Evolutionary conservation across 306 rosid genomes (phyloP), one percentile per base, ranked within the genome.

Genomic region (Quercus ilex): DNA sequence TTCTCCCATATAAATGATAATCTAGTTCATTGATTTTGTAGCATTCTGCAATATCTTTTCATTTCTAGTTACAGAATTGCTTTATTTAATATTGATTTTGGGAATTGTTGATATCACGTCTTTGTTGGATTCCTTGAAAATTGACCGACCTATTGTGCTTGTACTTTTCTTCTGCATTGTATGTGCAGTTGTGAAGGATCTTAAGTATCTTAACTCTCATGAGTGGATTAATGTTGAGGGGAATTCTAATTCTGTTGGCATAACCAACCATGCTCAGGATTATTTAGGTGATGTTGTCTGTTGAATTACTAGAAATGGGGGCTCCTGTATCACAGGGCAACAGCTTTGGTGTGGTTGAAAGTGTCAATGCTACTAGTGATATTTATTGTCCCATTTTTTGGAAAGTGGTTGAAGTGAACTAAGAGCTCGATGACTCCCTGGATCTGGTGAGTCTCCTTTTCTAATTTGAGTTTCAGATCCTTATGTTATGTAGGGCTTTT

Each of bases 341-440:
- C 55, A 69, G 91, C 71, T 92, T 95, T 73, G 98, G 97, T 58
- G 98, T 98, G 6, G 98, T 95, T 53, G 99, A 95, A 85, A 95
- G 99, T 62, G 98, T 95, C 77, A 95, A 95, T 80, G 99, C 99
- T 70, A 92, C 96, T 14, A 95, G 98, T 80, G 99, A 92, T 83
- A 64, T 95, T 31, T 77, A 95, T 80, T 91, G 94, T 84, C 99
- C 99, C 7, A 78, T 95, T 73, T 92, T 96, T 0, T 97, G 99
- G 35, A 86, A 91, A 85, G 92, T 95, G 17, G 73, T 88, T 26
- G 83, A 89, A 88, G 85, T 95, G 62, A 95, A 95, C 56, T 88
- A 81, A 71, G 91, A 84, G 85, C 98, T 95, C 74, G 83, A 1
- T 86, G 81, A 63, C 71, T 92, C 98, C 57, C 99, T 97, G 57